phyloP scores from a whole-genome alignment of 1,284 basidiomycete genomes.

The Ganoderma leucocontextum region DNA sequence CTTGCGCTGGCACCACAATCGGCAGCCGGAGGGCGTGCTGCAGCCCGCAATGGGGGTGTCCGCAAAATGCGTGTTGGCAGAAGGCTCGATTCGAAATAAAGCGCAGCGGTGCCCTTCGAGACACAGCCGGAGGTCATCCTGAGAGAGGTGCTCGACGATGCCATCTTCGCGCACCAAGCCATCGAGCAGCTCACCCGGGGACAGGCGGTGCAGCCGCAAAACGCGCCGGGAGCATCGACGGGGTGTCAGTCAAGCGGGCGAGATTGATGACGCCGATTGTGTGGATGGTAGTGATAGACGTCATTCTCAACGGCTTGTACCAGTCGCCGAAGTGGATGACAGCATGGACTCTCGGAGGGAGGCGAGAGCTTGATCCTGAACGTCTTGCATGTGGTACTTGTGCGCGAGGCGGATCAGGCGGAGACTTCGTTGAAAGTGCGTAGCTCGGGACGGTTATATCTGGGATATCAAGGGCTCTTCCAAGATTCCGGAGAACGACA shows the following conservation, averaged over 20 bases:
- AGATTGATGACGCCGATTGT: conserved; percentile 11
- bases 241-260: conserved; percentile 11
- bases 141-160: not conserved
- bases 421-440: not conserved
- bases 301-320: not conserved
- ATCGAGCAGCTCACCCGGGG: conserved; percentile 1
- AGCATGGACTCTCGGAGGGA: not conserved
- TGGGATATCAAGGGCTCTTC: too few relatives aligned
- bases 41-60: not conserved
- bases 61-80: not conserved
- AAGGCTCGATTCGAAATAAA: not conserved
- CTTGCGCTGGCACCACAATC: too few relatives aligned
- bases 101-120: not conserved
- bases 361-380: not conserved
- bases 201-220: conserved; percentile 14
- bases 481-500: too few relatives aligned
- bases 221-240: conserved; percentile 13
- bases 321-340: too few relatives aligned
- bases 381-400: conserved; percentile 20
- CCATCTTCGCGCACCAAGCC: conserved; percentile 21
- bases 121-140: conserved; percentile 9
- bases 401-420: conserved; percentile 20
- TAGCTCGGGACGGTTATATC: too few relatives aligned
- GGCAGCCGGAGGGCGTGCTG: too few relatives aligned
- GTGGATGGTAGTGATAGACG: too few relatives aligned